Evolutionary conservation across 2,329 filamentous ascomycete species (phyloP).

Genomic region (Alternaria sp.): DNA sequence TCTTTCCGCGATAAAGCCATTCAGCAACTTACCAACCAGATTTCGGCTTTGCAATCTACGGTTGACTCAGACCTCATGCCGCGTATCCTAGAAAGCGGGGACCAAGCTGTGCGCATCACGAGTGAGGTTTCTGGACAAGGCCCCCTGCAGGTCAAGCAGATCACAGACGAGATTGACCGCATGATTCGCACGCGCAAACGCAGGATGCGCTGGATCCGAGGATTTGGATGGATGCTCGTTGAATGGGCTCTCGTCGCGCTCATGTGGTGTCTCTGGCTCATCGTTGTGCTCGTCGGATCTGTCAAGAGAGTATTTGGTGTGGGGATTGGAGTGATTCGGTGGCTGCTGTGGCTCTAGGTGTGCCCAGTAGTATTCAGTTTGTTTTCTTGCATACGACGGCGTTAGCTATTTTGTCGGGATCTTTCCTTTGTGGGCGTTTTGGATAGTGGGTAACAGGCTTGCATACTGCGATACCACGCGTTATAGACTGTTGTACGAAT

Average conservation of each 20-base stretch:
- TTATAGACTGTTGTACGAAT: constrained; percentile 9
- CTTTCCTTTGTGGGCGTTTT: background rate
- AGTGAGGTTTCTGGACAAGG: constrained; percentile 78
- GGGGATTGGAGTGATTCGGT: constrained; percentile 67
- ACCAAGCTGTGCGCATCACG: constrained; percentile 80
- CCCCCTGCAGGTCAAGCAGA: constrained; percentile 78
- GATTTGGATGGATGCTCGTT: constrained; percentile 78
- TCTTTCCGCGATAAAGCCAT: constrained; percentile 57
- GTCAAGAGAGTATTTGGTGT: constrained; percentile 69
- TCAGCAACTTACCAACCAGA: constrained; percentile 52
- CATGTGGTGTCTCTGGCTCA: constrained; percentile 94
- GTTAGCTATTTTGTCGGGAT: background rate
- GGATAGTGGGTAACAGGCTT: background rate
- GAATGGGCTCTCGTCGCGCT: constrained; percentile 88
- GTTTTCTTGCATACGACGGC: constrained; percentile 1
- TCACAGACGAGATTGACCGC: constrained; percentile 75
- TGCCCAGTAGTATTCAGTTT: constrained; percentile 4
- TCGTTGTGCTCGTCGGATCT: constrained; percentile 78
- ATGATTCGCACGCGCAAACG: constrained; percentile 75
- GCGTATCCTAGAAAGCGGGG: constrained; percentile 71
- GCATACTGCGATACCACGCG: constrained; percentile 6
- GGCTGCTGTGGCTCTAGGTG: constrained; percentile 73
- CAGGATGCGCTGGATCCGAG: constrained; percentile 75
- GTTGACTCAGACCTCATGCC: constrained; percentile 60
- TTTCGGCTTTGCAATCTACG: constrained; percentile 53